A percentile compares a stretch with the other conserved stretches of the same genome.
phyloP scores from a whole-genome alignment of 768 basidiomycete species.

The Aureoboletus auriporus region DNA sequence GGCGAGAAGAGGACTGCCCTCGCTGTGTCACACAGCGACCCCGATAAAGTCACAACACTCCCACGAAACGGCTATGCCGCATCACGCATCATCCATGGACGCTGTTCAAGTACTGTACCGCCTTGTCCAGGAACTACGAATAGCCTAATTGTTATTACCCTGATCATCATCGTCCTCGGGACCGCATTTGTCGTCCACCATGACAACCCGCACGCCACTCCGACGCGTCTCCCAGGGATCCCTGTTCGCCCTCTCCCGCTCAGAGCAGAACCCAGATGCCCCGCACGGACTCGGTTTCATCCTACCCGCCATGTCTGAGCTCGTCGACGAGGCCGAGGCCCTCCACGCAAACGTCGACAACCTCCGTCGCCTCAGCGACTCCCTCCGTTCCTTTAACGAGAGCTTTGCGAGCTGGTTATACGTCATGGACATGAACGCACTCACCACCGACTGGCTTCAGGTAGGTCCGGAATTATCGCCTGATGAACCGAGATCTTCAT shows the following conservation, averaged over 20 bases:
- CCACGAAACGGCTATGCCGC: not conserved
- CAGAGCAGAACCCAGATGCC: constrained; percentile 61
- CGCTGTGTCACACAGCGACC: constrained; percentile 18
- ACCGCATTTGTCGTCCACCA: not conserved
- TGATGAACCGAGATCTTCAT: not conserved
- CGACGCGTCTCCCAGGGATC: constrained; percentile 90
- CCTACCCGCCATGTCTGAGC: constrained; percentile 77
- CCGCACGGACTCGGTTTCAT: constrained; percentile 85
- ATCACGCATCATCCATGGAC: too few relatives aligned
- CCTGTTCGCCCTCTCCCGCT: constrained; percentile 79
- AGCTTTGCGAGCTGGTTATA: constrained; percentile 90
- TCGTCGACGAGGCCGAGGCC: constrained; percentile 83
- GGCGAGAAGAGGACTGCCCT: constrained; percentile 3
- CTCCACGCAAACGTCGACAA: constrained; percentile 73
- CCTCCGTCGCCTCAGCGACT: constrained; percentile 66
- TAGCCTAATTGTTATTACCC: too few relatives aligned
- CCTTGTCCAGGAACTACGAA: too few relatives aligned
- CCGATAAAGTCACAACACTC: not conserved
- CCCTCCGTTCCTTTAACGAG: constrained; percentile 86
- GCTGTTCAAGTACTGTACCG: too few relatives aligned
- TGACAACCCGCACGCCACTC: constrained; percentile 67
- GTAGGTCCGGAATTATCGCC: constrained; percentile 30
- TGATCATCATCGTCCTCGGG: too few relatives aligned
- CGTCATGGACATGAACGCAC: constrained; percentile 90
- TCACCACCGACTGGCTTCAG: constrained; percentile 92